Evolutionary conservation across 2,329 filamentous ascomycete species (phyloP), one percentile per base, ranked within the genome.

Genomic region (Raffaelea ambrosiae): DNA sequence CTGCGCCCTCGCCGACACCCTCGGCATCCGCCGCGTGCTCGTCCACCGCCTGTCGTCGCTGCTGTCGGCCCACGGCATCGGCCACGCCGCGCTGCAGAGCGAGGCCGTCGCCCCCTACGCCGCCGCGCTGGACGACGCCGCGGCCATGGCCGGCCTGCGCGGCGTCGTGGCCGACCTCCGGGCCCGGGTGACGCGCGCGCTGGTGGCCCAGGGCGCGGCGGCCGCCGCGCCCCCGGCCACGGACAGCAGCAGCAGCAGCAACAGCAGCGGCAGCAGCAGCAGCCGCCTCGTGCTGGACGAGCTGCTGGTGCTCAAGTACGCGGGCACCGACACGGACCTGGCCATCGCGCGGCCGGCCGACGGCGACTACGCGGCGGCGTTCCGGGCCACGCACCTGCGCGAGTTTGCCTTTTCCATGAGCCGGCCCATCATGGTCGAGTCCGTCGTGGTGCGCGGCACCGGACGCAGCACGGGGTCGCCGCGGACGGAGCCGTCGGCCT

Each of bases 51-150:
- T 94, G 62, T 93, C 87, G 0, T 94, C 88, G 0, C 86, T 95
- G 0, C 72, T 95, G 1, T 94, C 88, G 0, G 89, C 89, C 0
- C 95, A 95, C 55, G 89, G 89, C 5, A 94, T 95, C 86, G 88
- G 88, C 0, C 68, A 95, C 3, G 90, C 90, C 14, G 89, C 95
- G 59, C 88, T 95, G 0, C 90, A 95, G 0, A 86, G 95, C 54
- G 90, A 96, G 65, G 76, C 83, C 19, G 89, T 95, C 59, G 86
- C 89, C 58, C 85, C 86, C 4, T 76, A 82, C 26, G 81, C 81
- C 2, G 69, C 71, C 14, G 68, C 83, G 3, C 83, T 79, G 76
- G 72, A 73, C 18, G 62, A 73, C 10, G 79, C 82, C 18, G 61
- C 73, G 11, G 73, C 73, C 31, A 9, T 38, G 35, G 16, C 13